phyloP scores from a whole-genome alignment of 1,139 yeast species.

The Yamadazyma sp. region DNA sequence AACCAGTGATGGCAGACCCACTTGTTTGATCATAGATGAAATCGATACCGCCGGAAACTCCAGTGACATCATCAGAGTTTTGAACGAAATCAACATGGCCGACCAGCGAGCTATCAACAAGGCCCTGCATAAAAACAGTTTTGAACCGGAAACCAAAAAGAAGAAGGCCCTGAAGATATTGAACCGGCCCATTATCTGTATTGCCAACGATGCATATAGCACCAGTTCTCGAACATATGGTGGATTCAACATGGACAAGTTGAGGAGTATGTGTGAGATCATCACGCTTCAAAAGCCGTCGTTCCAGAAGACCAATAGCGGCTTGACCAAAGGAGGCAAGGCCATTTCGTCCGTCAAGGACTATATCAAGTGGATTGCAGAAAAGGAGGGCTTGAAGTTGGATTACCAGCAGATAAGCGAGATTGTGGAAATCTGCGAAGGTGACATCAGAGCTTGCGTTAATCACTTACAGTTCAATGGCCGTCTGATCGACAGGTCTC shows the following conservation, averaged over 20 bases:
- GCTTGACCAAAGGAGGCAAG: slow-evolving; percentile 31
- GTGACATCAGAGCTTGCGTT: slow-evolving; percentile 83
- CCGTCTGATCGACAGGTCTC: slow-evolving; percentile 15
- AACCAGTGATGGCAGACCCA: slow-evolving; percentile 52
- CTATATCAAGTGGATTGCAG: slow-evolving; percentile 32
- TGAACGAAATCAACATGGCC: slow-evolving; percentile 57
- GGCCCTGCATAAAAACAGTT: slow-evolving; percentile 11
- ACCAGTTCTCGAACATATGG: slow-evolving; percentile 34
- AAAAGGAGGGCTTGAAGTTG: slow-evolving; percentile 30
- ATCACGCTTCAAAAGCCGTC: slow-evolving; percentile 62
- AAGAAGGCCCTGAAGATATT: slow-evolving; percentile 41
- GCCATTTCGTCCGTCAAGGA: slow-evolving; percentile 44
- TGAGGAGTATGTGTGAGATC: slow-evolving; percentile 73
- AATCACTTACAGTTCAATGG: slow-evolving; percentile 77
- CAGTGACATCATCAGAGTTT: slow-evolving; percentile 67
- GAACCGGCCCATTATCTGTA: slow-evolving; percentile 83
- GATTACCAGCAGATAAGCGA: slow-evolving; percentile 42
- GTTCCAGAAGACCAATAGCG: slow-evolving; percentile 42
- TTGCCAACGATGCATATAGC: slow-evolving; percentile 85
- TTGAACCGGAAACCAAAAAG: slow-evolving; percentile 18
- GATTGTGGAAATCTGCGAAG: slow-evolving; percentile 70
- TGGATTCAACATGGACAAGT: slow-evolving; percentile 58
- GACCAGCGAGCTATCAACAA: slow-evolving; percentile 53
- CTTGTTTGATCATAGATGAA: slow-evolving; percentile 84
- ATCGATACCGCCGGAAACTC: slow-evolving; percentile 85